Evolutionary conservation across 441 rosid genomes (phyloP), one percentile per base, ranked within the genome.

Genomic region (Hura crepitans): DNA sequence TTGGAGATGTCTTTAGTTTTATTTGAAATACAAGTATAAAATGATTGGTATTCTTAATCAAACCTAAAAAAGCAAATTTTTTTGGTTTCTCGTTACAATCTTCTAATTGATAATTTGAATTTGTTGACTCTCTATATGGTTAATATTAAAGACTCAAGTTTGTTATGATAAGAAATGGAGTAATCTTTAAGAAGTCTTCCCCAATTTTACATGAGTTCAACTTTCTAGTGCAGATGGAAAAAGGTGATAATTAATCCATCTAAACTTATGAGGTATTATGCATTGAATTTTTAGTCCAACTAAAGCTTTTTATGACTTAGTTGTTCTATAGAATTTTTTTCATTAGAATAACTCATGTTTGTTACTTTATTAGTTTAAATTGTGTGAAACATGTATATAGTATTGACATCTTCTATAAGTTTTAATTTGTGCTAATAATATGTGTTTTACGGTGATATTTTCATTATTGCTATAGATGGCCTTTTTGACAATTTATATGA

Each of bases 111-210:
- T 15, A 13, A 33, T 65, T 25, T 46, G 30, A 33, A 30, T 17
- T 12, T 35, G 56, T 87, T 90, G 97, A 87, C 74, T 81, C 84
- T 90, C 65, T 83, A 70, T 64, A 84, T 83, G 74, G 97, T 88
- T 66, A 86, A 82, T 81, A 81, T 90, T 31, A 96, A 96, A 76
- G 90, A 92, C 80, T 84, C 98, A 0, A 90, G 75, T 86, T 90
- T 82, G 64, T 90, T 56, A 66, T 92, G 68, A 69, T 92, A 61
- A 87, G 98, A 77, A 77, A 84, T 33, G 84, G 87, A 13, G 31
- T 56, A 63, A 70, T 89, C 61, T 74, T 80, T 58, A 81, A 81
- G 72, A 90, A 80, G 62, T 90, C 98, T 31, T 77, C 83, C 74
- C 87, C 87, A 20, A 83, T 83, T 86, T 73, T 81, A 64, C 89